A percentile compares a stretch with the other conserved stretches of the same genome.
Evolutionary conservation across 1,284 basidiomycete species (phyloP).

Genomic region (Sphagnurus paluster): DNA sequence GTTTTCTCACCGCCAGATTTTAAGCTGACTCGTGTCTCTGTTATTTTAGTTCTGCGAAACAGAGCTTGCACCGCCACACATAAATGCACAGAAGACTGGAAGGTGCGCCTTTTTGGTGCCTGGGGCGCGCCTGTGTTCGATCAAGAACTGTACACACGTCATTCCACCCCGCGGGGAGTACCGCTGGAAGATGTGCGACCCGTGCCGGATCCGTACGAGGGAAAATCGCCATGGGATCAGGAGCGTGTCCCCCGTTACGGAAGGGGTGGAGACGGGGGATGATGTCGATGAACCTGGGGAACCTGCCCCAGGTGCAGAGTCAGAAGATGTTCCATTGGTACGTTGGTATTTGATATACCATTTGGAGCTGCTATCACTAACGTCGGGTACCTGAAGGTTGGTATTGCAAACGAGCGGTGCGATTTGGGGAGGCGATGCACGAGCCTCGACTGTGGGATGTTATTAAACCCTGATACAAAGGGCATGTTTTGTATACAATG

Average conservation of each 20-base stretch:
- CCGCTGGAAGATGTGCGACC: conserved; percentile 20
- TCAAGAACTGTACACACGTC: conserved; percentile 18
- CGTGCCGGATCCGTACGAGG: conserved; percentile 16
- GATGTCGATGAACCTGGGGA: background rate
- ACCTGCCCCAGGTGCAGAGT: conserved; percentile 8
- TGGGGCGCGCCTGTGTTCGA: conserved; percentile 21
- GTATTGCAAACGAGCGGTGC: no score
- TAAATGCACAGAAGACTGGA: no score
- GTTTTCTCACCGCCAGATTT: background rate
- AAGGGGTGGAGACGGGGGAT: background rate
- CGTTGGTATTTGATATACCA: background rate
- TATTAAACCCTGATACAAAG: conserved; percentile 7
- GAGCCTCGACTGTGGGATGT: conserved; percentile 20
- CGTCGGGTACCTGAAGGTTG: no score
- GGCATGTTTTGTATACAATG: conserved; percentile 20
- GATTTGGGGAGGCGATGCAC: conserved; percentile 11
- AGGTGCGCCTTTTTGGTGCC: conserved; percentile 13
- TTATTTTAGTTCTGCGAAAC: background rate
- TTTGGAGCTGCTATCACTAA: no score
- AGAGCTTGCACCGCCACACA: no score
- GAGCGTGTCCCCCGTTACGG: conserved; percentile 1
- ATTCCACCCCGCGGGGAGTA: conserved; percentile 20
- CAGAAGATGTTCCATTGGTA: conserved; percentile 12
- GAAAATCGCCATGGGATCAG: background rate
- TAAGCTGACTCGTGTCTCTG: background rate